Conservation (phyloP, 2,329 filamentous ascomycete species). For the Truncatella angustata region DNA sequence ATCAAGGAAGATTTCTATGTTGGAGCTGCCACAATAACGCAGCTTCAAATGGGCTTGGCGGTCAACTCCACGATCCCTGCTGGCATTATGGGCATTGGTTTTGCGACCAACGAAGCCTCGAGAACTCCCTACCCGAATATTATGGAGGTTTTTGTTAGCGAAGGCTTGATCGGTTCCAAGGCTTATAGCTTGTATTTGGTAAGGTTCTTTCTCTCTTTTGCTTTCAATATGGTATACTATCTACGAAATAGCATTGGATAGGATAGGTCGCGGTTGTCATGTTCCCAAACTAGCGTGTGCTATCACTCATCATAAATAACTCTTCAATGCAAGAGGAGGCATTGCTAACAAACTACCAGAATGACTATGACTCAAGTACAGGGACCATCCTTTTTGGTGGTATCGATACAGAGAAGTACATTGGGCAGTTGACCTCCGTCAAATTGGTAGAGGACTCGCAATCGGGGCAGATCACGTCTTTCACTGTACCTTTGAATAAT, state of each 20-base stretch:
- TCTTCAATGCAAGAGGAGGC: too few species aligned
- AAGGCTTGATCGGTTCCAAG: constrained; percentile 60
- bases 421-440: constrained; percentile 52
- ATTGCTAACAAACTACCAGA: constrained; percentile 31
- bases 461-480: constrained; percentile 36
- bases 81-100: constrained; percentile 60
- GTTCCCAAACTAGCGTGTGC: too few species aligned
- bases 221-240: not conserved
- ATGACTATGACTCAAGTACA: constrained; percentile 51
- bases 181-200: constrained; percentile 69
- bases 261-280: too few species aligned
- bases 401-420: constrained; percentile 66
- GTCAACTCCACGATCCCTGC: constrained; percentile 45
- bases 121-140: constrained; percentile 52
- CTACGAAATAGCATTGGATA: too few species aligned
- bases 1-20: constrained; percentile 56
- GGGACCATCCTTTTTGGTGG: constrained; percentile 69
- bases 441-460: constrained; percentile 50
- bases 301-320: too few species aligned
- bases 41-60: constrained; percentile 57
- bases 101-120: constrained; percentile 48
- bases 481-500: constrained; percentile 36
- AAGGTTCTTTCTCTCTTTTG: constrained; percentile 13
- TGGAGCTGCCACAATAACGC: constrained; percentile 44
- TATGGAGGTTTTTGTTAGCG: constrained; percentile 60